These are phyloP conservation scores for Lolium multiflorum DNA, from an alignment of 176 grass and related monocot species.

Conservation along the genomic window DNA sequence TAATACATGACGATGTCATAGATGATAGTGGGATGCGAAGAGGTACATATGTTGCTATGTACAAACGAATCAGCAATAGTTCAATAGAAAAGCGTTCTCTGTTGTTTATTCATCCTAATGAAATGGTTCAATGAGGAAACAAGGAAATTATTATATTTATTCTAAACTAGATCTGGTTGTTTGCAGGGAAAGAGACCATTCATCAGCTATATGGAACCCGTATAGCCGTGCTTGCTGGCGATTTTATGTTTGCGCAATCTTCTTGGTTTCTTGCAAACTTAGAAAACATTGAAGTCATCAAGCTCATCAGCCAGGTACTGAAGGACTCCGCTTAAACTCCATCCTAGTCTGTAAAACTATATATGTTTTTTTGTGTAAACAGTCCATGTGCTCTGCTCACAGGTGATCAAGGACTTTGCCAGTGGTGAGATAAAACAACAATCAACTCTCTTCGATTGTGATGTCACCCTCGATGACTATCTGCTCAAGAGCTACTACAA, in stretches of 20 bases:
- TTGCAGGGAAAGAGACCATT: slow-evolving; percentile 84
- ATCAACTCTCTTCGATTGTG: slow-evolving; percentile 78
- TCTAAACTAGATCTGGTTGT: slow-evolving; percentile 19
- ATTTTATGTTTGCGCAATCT: slow-evolving; percentile 98
- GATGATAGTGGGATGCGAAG: slow-evolving; percentile 94
- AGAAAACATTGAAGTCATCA: slow-evolving; percentile 95
- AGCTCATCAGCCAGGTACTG: slow-evolving; percentile 93
- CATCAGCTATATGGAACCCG: slow-evolving; percentile 90
- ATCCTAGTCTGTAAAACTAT: slow-evolving; percentile 29
- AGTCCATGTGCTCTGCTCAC: neutral
- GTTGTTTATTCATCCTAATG: slow-evolving; percentile 14
- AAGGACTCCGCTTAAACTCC: neutral
- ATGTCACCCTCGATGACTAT: slow-evolving; percentile 83
- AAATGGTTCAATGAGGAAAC: neutral
- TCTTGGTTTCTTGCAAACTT: slow-evolving; percentile 98
- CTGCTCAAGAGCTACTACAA: slow-evolving; percentile 99
- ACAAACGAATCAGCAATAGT: neutral
- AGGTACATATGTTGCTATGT: slow-evolving; percentile 53
- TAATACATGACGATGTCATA: slow-evolving; percentile 98
- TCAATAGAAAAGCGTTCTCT: neutral
- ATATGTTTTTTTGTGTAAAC: neutral
- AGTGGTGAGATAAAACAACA: slow-evolving; percentile 96
- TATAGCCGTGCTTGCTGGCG: slow-evolving; percentile 88
- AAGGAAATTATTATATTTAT: neutral
- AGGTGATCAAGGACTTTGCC: slow-evolving; percentile 99